Base-by-base conservation (phyloP, 441 rosid species). In the Erysimum cheiri region DNA sequence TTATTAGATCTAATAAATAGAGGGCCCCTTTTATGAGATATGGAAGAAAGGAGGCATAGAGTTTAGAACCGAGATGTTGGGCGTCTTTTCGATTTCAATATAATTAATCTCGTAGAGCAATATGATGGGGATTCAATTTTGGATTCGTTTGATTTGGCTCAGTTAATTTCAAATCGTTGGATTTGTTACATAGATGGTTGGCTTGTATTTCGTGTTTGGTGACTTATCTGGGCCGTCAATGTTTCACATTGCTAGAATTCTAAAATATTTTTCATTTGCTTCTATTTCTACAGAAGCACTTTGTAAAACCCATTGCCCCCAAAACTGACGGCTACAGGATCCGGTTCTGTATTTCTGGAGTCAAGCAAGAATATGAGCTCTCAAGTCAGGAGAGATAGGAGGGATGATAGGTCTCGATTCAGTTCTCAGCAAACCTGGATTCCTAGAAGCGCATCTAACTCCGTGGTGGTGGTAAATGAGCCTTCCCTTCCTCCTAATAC, bases 391-490 rank as follows among this genome's bases (percentile, higher is more conserved):
- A 84, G 80, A 81, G 85, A 88, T 4, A 71, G 96, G 80, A 79
- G 85, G 59, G 84, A 76, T 81, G 84, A 88, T 10, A 72, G 96
- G 82, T 49, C 85, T 46, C 29, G 95, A 54, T 28, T 22, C 31
- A 67, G 76, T 52, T 52, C 80, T 29, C 96, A 88, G 47, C 97
- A 76, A 49, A 85, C 80, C 11, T 95, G 99, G 99, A 80, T 92
- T 39, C 98, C 98, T 10, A 85, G 93, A 82, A 90, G 80, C 43
- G 58, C 89, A 39, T 28, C 82, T 17, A 50, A 80, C n/a, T 44
- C 67, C 0, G 69, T 35, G 4, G 71, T 47, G 50, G 80, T 57
- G 4, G 59, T 52, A 8, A 65, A 60, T 6, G 72, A 71, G 40
- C 73, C 73, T 52, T 35, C 46, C 0, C 19, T 19, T n/a, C 33